Base-by-base conservation (phyloP, 2,329 filamentous ascomycete species). In the Colletotrichum tabaci region DNA sequence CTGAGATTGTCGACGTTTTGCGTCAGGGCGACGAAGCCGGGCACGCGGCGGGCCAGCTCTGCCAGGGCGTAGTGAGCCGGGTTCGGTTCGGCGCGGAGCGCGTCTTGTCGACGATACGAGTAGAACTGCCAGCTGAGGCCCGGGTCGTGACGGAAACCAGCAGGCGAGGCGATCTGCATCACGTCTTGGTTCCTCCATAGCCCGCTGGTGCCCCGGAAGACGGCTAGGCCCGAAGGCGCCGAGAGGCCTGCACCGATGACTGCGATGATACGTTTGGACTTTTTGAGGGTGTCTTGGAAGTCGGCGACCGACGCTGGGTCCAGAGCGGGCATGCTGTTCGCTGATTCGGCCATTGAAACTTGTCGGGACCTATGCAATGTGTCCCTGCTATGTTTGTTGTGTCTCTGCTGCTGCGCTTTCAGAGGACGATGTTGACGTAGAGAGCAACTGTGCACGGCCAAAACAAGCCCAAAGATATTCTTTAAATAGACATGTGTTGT, bases 101-200 rank as follows among this genome's bases (percentile, higher is more conserved):
- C 89, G 87, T 90, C 91, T 75, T 92, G 90, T 46, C 91, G 82
- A 50, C 90, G 82, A 77, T 90, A 90, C 77, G 83, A 88, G 82
- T 93, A 93, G 78, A 93, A 93, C 74, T 92, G 90, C 91, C 91
- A 93, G n/a, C 93, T 90, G 4, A 93, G 82, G 4, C 84, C 89
- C 1, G 91, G 90, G 73, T 92, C 84, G 15, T 78, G 78, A 18
- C 83, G 78, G 76, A 92, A 93, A 2, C 90, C 91, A 64, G 87
- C 85, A 15, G 89, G 89, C 0, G 90, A 92, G 3, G 91, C 91
- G 8, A 93, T 81, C 26, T 83, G 82, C 8, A 81, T 87, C 10
- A 89, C 88, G 77, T 91, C 87, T 75, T 91, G 87, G 4, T 86
- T 88, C 71, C 89, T 83, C 91, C 91, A 93, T 23, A 92, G 80